Evolutionary conservation across 352 stramenopile species (phyloP).

Genomic region (Phytophthora sojae): DNA sequence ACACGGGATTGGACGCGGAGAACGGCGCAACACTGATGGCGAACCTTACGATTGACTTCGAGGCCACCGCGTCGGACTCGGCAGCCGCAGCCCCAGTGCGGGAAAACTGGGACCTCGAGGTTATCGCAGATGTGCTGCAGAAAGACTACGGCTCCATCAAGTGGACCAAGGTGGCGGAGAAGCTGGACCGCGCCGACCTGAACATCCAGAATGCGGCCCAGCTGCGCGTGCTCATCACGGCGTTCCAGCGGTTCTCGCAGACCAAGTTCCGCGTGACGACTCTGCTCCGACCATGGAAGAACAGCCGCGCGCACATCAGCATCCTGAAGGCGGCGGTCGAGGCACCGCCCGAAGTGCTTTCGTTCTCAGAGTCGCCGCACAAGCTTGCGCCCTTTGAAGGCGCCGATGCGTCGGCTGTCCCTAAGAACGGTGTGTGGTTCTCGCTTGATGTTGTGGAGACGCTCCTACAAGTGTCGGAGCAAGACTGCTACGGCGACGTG

Average conservation of each 20-base stretch:
- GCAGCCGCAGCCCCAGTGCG: constrained; percentile 32
- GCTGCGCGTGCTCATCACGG: constrained; percentile 77
- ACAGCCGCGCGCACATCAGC: constrained; percentile 78
- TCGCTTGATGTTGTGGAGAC: constrained; percentile 87
- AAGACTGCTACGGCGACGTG: constrained; percentile 87
- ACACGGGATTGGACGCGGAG: constrained; percentile 64
- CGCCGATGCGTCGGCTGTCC: constrained; percentile 83
- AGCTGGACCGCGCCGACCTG: constrained; percentile 83
- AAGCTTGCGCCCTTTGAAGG: constrained; percentile 89
- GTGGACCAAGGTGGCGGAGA: constrained; percentile 87
- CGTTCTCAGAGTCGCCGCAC: constrained; percentile 79
- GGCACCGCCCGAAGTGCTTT: constrained; percentile 80
- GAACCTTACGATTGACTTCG: constrained; percentile 83
- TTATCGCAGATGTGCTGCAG: constrained; percentile 87
- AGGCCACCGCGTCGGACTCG: constrained; percentile 46
- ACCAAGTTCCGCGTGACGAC: constrained; percentile 81
- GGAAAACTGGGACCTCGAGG: constrained; percentile 85
- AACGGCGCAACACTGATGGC: constrained; percentile 84
- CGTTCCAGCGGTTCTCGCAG: constrained; percentile 84
- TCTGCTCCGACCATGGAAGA: constrained; percentile 81
- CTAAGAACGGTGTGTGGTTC: constrained; percentile 90
- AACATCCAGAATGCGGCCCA: constrained; percentile 69
- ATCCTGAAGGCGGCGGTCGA: constrained; percentile 85
- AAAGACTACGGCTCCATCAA: constrained; percentile 89
- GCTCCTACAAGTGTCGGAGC: constrained; percentile 78